Conservation (phyloP, 2,329 filamentous ascomycete species). For the Penicillium griseofulvum region DNA sequence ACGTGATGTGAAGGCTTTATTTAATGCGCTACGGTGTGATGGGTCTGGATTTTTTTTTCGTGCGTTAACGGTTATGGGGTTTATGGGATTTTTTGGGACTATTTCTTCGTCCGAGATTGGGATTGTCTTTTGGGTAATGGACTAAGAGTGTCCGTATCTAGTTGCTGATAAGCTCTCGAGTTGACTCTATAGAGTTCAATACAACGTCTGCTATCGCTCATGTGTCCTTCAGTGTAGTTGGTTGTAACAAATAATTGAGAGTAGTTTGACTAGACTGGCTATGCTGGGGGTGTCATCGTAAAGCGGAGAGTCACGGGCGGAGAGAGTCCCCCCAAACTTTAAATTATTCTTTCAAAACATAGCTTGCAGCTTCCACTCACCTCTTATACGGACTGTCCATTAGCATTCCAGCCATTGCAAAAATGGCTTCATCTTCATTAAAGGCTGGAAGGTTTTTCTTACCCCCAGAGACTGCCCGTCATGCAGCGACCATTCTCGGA, state of each 20-base stretch:
- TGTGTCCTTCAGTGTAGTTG: not conserved
- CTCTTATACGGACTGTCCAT: not conserved
- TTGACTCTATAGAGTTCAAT: not conserved
- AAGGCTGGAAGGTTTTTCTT: conserved; percentile 6
- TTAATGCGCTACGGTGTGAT: conserved; percentile 27
- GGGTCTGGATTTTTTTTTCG: conserved; percentile 10
- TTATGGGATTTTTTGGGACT: conserved; percentile 2
- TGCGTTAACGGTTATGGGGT: not conserved
- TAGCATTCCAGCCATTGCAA: not conserved
- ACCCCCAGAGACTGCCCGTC: conserved; percentile 16
- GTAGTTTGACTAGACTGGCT: not conserved
- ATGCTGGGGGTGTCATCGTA: no score
- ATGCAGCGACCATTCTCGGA: conserved; percentile 24
- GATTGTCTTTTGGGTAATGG: not conserved
- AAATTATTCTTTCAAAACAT: no score
- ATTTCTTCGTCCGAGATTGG: conserved; percentile 5
- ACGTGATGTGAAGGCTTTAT: not conserved
- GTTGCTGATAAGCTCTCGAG: conserved; percentile 1
- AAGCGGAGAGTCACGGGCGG: not conserved
- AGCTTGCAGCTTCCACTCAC: not conserved
- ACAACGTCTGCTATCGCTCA: not conserved
- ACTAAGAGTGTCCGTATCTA: conserved; percentile 7
- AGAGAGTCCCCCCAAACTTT: not conserved
- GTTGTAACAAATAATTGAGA: not conserved
- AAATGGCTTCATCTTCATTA: not conserved